Evolutionary conservation across 495 filamentous ascomycete species (phyloP), one percentile per base, ranked within the genome.

Genomic region (Trichoderma gamsii): DNA sequence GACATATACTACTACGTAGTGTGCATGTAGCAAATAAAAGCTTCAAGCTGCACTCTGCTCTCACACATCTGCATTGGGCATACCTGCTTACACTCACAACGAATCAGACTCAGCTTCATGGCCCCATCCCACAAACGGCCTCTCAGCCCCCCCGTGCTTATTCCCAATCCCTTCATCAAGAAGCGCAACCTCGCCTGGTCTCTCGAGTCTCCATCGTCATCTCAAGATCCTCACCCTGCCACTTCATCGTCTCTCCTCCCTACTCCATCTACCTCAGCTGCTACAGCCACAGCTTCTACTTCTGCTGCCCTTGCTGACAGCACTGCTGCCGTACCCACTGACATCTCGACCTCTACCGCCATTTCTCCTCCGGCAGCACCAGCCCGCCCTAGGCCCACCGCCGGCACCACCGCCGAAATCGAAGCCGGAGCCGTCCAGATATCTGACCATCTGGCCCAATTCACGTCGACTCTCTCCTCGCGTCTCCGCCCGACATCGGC

Each of bases 401-500:
- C 44, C 44, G 68, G 67, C 68, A 63, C 44, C 4, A 70, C 75
- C 18, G 80, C 86, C 5, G 81, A 84, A 21, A 80, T 90, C 18
- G 87, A 89, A 78, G 81, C 86, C 35, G 88, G 88, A 3, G 67
- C 82, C 71, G 78, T 77, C 25, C 68, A 79, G 69, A 79, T 87
- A 25, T 73, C 76, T 0, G 79, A 89, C 66, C 85, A 88, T 69
- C 76, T 88, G 1, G 70, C 71, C 27, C 81, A 83, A 69, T 84
- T 88, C 72, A 79, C 79, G 46, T 70, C 71, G 7, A 79, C 78
- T 41, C 72, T 89, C 4, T 52, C 70, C 25, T 73, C 76, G 5
- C 68, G 70, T 27, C 71, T 72, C 51, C 70, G 70, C 38, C 74
- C 77, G 43, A 75, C 69, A 12, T 65, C 71, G 8, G n/a, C 69